Evolutionary conservation across 2,329 filamentous ascomycete species (phyloP), one percentile per base, ranked within the genome.

Genomic region (Ceratocystis colombiana): DNA sequence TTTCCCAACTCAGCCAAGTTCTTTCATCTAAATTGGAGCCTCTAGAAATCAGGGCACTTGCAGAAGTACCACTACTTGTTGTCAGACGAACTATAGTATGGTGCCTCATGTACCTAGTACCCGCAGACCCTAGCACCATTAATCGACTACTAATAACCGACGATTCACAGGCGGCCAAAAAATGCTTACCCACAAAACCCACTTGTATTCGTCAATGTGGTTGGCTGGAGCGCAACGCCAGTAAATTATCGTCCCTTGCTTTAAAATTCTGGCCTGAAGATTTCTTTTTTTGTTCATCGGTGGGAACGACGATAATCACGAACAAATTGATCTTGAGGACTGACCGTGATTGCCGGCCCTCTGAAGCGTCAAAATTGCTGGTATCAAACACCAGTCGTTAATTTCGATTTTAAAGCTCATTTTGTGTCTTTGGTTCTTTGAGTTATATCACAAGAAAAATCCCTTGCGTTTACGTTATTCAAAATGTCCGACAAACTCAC

Each of bases 401-500:
- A 20, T 62, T 62, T 22, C 8, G 48, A 64, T 25, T 61, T 61
- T 64, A 53, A 5, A 5, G 8, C 48, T 25, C 15, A 5, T 28
- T 28, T 28, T 53, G 22, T 25, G 25, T 53, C 22, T 53, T 53
- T 53, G 48, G 5, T 28, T 53, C 22, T 10, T 25, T 28, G 25
- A 25, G 2, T 28, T 5, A 15, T 25, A 41, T 12, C 37, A 15
- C 48, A 53, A 3, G 10, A 17, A 53, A 41, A 22, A 44, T 2
- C 62, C 17, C 17, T 25, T 63, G 46, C 5, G 44, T 41, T 28
- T n/a, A 7, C 41, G 25, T 33, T 50, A 46, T 62, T 57, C 61
- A 82, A 73, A 74, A 96, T 96, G 91, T 83, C 89, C 76, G 91
- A 96, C 83, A 96, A 89, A 80, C 85, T 96, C 73, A 97, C 93